Base-by-base conservation (phyloP, 768 basidiomycete species). In the Paxillus rubicundulus region DNA sequence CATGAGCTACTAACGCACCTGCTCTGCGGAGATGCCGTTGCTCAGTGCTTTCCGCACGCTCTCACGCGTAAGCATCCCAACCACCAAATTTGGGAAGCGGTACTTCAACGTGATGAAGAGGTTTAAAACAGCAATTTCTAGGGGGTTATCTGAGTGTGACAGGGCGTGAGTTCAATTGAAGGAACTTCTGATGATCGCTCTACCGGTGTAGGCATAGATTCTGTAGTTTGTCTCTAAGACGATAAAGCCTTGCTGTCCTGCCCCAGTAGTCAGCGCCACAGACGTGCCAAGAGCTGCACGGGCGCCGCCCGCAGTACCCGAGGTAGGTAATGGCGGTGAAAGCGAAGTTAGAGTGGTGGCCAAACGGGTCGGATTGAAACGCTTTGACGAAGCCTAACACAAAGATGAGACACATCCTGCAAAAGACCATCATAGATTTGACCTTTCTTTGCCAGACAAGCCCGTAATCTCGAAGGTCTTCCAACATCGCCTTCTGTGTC, bases 141-240 rank as follows among this genome's bases (percentile, higher is more conserved):
- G 77, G 24, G 95, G 90, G 70, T 98, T 98, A 60, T 92, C 93
- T 98, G 58, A 41, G 32, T 17, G 49, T 55, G 33, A 46, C 55
- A 50, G 61, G 57, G 48, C 56, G 53, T 67, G 37, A 67, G 61
- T 42, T 38, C 32, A 28, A 18, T 16, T 20, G 17, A 50, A 42
- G 32, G 21, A 18, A 37, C 24, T 2, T 51, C 50, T 51, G 34
- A 59, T 61, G 52, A 67, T 21, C 48, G 54, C 17, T 47, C 53
- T 58, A 94, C 94, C 88, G 33, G 97, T 99, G 70, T 99, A 99
- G 5, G 97, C 97, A 68, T 98, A 99, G 57, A 99, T 74, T 59
- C 94, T 88, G 74, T 98, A 98, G 74, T 99, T 98, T 17, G 97
- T 98, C 75, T 99, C 97, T 39, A 99, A 79, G 59, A 98, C 85